phyloP scores from a whole-genome alignment of 1,139 yeast genomes.

The Blastobotrys aristatus region DNA sequence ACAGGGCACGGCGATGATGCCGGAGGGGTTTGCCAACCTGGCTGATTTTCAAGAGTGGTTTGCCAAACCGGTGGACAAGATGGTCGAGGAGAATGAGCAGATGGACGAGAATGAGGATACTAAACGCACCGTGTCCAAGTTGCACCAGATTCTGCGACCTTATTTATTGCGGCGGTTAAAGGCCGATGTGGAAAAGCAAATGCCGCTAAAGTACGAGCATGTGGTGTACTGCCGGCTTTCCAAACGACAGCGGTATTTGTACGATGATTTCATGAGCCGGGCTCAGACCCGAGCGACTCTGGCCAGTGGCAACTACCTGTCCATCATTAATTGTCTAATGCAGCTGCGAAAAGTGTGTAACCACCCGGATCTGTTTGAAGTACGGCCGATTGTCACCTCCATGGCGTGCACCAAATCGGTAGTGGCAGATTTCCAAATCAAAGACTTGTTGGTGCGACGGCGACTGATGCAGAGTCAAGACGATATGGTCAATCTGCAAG shows the following conservation, averaged over 20 bases:
- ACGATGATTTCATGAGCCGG: conserved; percentile 96
- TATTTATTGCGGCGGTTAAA: conserved; percentile 85
- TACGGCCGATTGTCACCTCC: conserved; percentile 89
- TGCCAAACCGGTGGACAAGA: conserved; percentile 90
- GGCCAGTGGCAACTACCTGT: conserved; percentile 89
- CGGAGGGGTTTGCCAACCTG: conserved; percentile 93
- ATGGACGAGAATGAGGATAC: conserved; percentile 56
- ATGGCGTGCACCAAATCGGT: conserved; percentile 69
- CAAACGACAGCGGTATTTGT: conserved; percentile 83
- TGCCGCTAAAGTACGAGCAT: conserved; percentile 98
- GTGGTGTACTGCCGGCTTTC: conserved; percentile 87
- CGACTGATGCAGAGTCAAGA: conserved; percentile 32
- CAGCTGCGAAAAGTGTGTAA: conserved; percentile 96
- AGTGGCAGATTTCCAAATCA: conserved; percentile 44
- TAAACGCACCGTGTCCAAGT: conserved; percentile 72
- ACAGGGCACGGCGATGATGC: conserved; percentile 64
- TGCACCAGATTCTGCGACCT: conserved; percentile 92
- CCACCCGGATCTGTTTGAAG: conserved; percentile 96
- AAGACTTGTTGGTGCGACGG: conserved; percentile 44
- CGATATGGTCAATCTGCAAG: conserved; percentile 44
- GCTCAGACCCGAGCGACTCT: conserved; percentile 93
- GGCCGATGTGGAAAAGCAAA: conserved; percentile 95
- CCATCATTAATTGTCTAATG: conserved; percentile 96
- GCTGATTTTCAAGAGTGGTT: conserved; percentile 98
- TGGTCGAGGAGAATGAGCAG: conserved; percentile 66